A percentile compares a stretch with the other conserved stretches of the same genome.
Evolutionary conservation across 2,329 filamentous ascomycete species (phyloP).

Genomic region (Colletotrichum trifolii): DNA sequence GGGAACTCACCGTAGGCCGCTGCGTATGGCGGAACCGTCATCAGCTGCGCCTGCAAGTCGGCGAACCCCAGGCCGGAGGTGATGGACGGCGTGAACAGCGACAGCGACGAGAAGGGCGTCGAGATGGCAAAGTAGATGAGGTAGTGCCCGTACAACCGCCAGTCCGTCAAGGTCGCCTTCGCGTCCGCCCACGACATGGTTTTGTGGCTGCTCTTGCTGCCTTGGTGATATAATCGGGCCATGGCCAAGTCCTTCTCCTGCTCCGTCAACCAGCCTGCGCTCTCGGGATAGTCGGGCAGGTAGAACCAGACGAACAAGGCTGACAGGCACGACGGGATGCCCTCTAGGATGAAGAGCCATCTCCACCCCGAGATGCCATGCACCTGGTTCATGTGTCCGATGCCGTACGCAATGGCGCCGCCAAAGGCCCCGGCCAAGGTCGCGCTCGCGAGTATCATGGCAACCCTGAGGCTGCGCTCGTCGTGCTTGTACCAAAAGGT

Average conservation of each 20-base stretch:
- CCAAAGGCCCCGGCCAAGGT: slow-evolving; percentile 50
- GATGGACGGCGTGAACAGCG: slow-evolving; percentile 72
- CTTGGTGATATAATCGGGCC: slow-evolving; percentile 56
- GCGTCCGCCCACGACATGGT: slow-evolving; percentile 74
- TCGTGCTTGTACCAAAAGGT: slow-evolving; percentile 59
- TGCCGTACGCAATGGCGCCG: slow-evolving; percentile 45
- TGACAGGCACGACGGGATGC: slow-evolving; percentile 49
- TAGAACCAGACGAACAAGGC: slow-evolving; percentile 40
- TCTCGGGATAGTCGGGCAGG: slow-evolving; percentile 58
- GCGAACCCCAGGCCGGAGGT: slow-evolving; percentile 62
- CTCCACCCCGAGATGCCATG: slow-evolving; percentile 43
- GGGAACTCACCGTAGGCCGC: slow-evolving; percentile 61
- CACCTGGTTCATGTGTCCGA: slow-evolving; percentile 43
- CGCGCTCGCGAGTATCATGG: slow-evolving; percentile 52
- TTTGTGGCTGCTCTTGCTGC: slow-evolving; percentile 68
- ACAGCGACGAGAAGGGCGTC: slow-evolving; percentile 68
- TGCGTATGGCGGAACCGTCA: slow-evolving; percentile 75
- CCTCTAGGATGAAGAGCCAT: slow-evolving; percentile 57
- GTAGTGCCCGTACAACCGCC: slow-evolving; percentile 76
- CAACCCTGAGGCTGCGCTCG: slow-evolving; percentile 53
- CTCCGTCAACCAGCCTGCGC: slow-evolving; percentile 48
- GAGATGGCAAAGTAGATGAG: slow-evolving; percentile 58
- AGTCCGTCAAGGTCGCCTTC: slow-evolving; percentile 74
- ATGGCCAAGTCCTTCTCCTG: slow-evolving; percentile 61
- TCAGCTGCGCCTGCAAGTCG: slow-evolving; percentile 69